A percentile compares a stretch with the other conserved stretches of the same genome.
phyloP scores from a whole-genome alignment of 495 filamentous ascomycete species.

The Lasiosphaeriaceae sp. region DNA sequence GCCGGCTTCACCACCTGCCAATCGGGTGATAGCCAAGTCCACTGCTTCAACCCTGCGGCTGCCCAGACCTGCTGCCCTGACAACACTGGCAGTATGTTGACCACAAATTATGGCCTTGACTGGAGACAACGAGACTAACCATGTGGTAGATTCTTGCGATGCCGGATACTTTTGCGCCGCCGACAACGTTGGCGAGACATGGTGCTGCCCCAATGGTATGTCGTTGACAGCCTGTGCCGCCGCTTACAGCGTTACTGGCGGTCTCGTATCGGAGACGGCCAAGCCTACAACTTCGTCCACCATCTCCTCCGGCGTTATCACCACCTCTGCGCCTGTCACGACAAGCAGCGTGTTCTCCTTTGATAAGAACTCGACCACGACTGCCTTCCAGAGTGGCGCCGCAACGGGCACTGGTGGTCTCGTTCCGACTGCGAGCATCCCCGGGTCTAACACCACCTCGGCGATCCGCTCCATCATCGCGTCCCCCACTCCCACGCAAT shows the following conservation, averaged over 20 bases:
- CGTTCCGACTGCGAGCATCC: constrained; percentile 5
- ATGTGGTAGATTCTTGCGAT: constrained; percentile 41
- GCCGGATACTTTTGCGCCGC: constrained; percentile 44
- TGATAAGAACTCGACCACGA: constrained; percentile 13
- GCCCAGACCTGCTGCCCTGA: constrained; percentile 44
- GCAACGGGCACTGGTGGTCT: constrained; percentile 2
- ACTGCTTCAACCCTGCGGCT: constrained; percentile 43
- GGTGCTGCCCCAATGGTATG: constrained; percentile 46
- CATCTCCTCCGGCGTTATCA: constrained; percentile 14
- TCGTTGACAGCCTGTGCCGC: constrained; percentile 39
- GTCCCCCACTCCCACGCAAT: constrained; percentile 5
- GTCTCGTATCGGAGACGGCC: constrained; percentile 34
- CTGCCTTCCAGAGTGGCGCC: not conserved
- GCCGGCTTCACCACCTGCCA: constrained; percentile 38
- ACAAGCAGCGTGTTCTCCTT: constrained; percentile 4
- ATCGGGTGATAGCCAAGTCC: constrained; percentile 33
- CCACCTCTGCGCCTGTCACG: constrained; percentile 5
- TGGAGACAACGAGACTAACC: constrained; percentile 6
- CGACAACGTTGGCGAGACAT: constrained; percentile 34
- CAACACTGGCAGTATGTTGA: constrained; percentile 38
- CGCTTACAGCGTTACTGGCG: constrained; percentile 33
- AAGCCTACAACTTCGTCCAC: constrained; percentile 20
- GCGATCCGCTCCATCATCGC: constrained; percentile 5
- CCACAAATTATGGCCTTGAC: not conserved
- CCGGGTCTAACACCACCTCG: constrained; percentile 17